Percentiles rank a stretch among this genome's conserved stretches.
phyloP scores from a whole-genome alignment of 345 rosid species.

The Odontarrhena argentea region DNA sequence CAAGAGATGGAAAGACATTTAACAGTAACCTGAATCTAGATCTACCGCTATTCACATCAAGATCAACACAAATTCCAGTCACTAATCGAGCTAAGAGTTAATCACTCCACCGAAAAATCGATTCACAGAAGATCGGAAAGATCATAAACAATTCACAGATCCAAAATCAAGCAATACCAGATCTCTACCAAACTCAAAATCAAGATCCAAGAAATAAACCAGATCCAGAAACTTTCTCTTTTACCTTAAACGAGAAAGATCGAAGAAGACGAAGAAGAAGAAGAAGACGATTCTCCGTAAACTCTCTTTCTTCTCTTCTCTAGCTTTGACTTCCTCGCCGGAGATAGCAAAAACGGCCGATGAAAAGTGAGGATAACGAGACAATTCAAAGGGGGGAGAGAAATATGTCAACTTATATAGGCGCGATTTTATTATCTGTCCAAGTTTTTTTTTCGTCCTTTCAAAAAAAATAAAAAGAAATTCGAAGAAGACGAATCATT shows the following conservation, averaged over 20 bases:
- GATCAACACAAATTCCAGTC: not conserved
- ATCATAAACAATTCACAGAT: constrained; percentile 16
- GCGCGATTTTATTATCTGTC: constrained; percentile 32
- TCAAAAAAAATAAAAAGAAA: constrained; percentile 24
- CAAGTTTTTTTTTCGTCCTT: constrained; percentile 34
- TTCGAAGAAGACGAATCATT: constrained; percentile 41
- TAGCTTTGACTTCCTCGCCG: constrained; percentile 31
- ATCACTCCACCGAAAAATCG: constrained; percentile 29
- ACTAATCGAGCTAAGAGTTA: constrained; percentile 18
- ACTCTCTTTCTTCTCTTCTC: constrained; percentile 7
- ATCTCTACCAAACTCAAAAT: constrained; percentile 25
- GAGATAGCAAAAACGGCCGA: constrained; percentile 32
- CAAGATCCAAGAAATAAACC: constrained; percentile 36
- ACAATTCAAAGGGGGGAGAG: constrained; percentile 32
- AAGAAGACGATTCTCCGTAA: not conserved
- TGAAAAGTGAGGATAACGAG: constrained; percentile 34
- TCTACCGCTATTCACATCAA: constrained; percentile 22
- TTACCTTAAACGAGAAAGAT: constrained; percentile 38
- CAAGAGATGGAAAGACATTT: constrained; percentile 3
- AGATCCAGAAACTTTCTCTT: constrained; percentile 29
- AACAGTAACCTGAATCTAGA: constrained; percentile 24
- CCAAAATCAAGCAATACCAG: constrained; percentile 13
- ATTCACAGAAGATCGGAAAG: not conserved
- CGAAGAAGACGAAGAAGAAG: constrained; percentile 19
- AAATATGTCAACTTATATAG: constrained; percentile 38